Conservation (phyloP, 192 early-diverging fungal species). For the Podila clonocystis region DNA sequence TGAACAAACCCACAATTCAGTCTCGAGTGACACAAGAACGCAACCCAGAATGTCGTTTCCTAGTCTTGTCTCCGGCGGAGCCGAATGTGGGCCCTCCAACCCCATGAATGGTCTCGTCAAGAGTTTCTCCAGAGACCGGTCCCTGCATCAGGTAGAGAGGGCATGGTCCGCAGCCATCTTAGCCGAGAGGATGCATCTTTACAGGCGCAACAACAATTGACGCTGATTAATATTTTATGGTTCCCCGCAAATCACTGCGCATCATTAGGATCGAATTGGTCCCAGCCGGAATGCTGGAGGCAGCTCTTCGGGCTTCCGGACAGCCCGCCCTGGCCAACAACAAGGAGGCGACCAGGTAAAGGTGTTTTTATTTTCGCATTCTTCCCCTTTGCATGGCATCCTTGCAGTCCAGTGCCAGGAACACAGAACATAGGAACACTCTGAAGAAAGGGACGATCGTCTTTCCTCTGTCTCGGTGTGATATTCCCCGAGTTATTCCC, state of each 20-base stretch:
- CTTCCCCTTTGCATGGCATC: background rate
- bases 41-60: constrained; percentile 57
- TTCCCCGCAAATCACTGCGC: constrained; percentile 21
- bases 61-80: constrained; percentile 68
- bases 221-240: constrained; percentile 6
- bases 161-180: too few species aligned
- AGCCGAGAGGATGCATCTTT: background rate
- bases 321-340: constrained; percentile 36
- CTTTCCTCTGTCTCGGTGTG: too few species aligned
- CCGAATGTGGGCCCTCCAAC: constrained; percentile 83
- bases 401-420: too few species aligned
- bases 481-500: too few species aligned
- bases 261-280: constrained; percentile 37
- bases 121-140: constrained; percentile 79
- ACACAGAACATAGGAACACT: too few species aligned
- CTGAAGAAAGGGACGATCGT: too few species aligned
- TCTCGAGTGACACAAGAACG: background rate
- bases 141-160: constrained; percentile 74
- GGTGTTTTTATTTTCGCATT: background rate
- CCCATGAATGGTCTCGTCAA: constrained; percentile 82
- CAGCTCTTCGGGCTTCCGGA: constrained; percentile 46
- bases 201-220: background rate
- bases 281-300: constrained; percentile 23
- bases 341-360: constrained; percentile 48
- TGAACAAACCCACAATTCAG: constrained; percentile 1